Evolutionary conservation across 345 rosid species (phyloP), one percentile per base, ranked within the genome.

Genomic region (Camelina neglecta): DNA sequence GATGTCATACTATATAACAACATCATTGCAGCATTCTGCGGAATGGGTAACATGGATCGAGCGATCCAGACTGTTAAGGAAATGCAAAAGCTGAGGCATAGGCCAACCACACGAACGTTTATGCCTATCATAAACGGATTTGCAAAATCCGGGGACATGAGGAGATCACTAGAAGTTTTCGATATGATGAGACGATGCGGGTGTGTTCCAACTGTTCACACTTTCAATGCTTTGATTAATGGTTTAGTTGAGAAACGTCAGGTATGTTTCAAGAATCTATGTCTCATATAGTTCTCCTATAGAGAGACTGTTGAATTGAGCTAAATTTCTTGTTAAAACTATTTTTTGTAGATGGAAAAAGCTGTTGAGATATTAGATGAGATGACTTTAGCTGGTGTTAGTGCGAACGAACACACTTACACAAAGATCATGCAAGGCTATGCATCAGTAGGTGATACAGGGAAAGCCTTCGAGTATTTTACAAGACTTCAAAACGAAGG

Each of bases 401-500:
- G 77, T 82, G 92, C 97, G 41, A 89, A 92, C 61, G 90, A 90
- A 69, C 96, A 95, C 72, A 95, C 97, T 33, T 95, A 88, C 84
- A 92, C 99, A 35, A 90, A 88, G 69, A 86, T 95, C 85, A 95
- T 95, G 99, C 92, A 95, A 69, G 99, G 99, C 49, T 95, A 89
- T 83, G 99, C 99, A 78, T 86, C 97, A 6, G 55, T 90, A 1
- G 97, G 97, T 47, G 97, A 95, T 82, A 95, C 95, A 1, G 96
- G 96, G 61, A 94, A 89, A 80, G 97, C 97, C 69, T 95, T 95
- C 1, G 90, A 89, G 79, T 92, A 89, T 74, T 92, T 95, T 48
- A 78, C 91, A 11, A 95, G 85, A 69, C 83, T 92, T 74, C 90
- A 91, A 82, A 81, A 85, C 60, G 97, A 86, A 78, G 97, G 97